Conservation (phyloP, 1,284 basidiomycete species). For the Austropuccinia psidii region DNA sequence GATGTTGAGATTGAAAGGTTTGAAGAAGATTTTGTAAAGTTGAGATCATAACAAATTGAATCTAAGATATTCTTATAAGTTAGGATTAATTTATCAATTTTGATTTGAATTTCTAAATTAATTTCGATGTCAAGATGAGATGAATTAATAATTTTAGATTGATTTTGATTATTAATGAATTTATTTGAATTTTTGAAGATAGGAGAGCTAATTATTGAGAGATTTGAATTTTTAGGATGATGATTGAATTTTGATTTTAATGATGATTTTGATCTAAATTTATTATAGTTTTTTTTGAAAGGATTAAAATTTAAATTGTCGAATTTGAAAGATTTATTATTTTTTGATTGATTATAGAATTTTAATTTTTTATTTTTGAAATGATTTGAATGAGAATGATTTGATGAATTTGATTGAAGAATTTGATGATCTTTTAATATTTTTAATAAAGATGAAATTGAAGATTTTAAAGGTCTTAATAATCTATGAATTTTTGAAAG, state of each 20-base stretch:
- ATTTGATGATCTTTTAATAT: neutral
- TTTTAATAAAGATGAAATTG: conserved; percentile 8
- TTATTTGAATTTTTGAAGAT: neutral
- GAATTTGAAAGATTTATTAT: neutral
- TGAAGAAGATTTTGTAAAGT: neutral
- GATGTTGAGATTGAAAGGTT: neutral
- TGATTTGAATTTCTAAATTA: conserved; percentile 3
- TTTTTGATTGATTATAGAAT: conserved; percentile 3
- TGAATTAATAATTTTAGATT: neutral
- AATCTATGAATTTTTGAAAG: conserved; percentile 12
- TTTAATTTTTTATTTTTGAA: neutral
- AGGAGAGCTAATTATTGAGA: conserved; percentile 10
- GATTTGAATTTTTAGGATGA: neutral
- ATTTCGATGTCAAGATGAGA: neutral
- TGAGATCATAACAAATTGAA: neutral
- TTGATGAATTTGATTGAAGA: neutral
- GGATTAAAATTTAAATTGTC: neutral
- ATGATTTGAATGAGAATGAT: neutral
- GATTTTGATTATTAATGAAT: neutral
- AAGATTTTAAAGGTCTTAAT: conserved; percentile 17
- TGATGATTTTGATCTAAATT: neutral
- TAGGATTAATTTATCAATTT: neutral
- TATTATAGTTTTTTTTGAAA: neutral
- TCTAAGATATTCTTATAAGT: conserved; percentile 26
- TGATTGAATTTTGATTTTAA: neutral